These are phyloP conservation scores for Cladochytrium replicatum DNA, from an alignment of 192 early-diverging fungal species.

Conservation along the genomic window DNA sequence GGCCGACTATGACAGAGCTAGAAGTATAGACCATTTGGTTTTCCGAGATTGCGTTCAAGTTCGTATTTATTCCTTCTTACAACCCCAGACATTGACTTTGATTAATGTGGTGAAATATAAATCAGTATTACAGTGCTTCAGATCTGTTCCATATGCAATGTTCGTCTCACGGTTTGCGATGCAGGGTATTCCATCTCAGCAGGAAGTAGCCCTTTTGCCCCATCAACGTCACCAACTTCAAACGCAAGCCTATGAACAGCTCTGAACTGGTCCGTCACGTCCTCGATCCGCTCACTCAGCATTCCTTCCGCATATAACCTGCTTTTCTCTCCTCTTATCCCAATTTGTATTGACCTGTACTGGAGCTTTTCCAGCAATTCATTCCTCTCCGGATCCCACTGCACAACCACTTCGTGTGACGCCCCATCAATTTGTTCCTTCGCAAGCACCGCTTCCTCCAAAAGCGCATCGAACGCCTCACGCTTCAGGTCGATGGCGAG, in stretches of 20 bases:
- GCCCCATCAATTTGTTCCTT: background rate
- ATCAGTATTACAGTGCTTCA: too few species aligned
- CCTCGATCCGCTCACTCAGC: conserved; percentile 5
- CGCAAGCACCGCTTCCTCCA: background rate
- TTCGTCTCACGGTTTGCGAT: too few species aligned
- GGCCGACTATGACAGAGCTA: too few species aligned
- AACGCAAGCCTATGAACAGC: background rate
- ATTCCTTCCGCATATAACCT: conserved; percentile 4
- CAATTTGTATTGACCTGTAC: conserved; percentile 7
- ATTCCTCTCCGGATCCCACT: conserved; percentile 18
- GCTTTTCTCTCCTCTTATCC: conserved; percentile 4
- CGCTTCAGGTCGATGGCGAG: conserved; percentile 8
- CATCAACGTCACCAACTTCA: background rate
- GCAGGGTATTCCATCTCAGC: too few species aligned
- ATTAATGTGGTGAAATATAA: too few species aligned
- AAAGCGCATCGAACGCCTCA: background rate
- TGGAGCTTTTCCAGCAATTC: conserved; percentile 1
- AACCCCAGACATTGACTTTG: too few species aligned
- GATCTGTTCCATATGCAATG: too few species aligned
- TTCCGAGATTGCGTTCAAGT: too few species aligned
- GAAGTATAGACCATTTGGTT: too few species aligned
- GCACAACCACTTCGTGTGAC: conserved; percentile 3
- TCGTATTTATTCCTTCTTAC: too few species aligned
- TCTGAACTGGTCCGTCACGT: conserved; percentile 4
- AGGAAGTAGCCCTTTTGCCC: conserved; percentile 2